A percentile compares a stretch with the other conserved stretches of the same genome.
These are phyloP conservation scores for Incumbomyces delicatus DNA, from an alignment of 2,329 filamentous ascomycete species.

Conservation along the genomic window DNA sequence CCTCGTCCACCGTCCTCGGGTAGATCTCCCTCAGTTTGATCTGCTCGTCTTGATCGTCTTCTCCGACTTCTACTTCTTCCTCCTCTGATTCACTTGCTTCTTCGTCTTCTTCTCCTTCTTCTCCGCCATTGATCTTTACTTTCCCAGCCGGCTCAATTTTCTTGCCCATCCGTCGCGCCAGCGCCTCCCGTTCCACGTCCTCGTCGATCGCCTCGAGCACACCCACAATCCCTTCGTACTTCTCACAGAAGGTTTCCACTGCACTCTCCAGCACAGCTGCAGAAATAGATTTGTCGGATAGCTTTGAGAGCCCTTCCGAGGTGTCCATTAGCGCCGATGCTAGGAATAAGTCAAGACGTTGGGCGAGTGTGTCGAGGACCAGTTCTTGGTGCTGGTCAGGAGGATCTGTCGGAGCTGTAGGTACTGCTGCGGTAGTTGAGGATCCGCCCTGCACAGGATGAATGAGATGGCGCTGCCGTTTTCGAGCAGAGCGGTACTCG, in stretches of 20 bases:
- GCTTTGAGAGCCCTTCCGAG: slow-evolving; percentile 63
- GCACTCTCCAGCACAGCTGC: slow-evolving; percentile 72
- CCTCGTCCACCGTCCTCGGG: slow-evolving; percentile 55
- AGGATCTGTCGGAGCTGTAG: slow-evolving; percentile 7
- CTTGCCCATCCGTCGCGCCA: slow-evolving; percentile 7
- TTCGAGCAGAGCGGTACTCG: slow-evolving; percentile 5
- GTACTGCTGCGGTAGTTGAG: too few relatives aligned
- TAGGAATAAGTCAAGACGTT: slow-evolving; percentile 77
- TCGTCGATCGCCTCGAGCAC: slow-evolving; percentile 53
- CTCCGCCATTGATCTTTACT: slow-evolving; percentile 25
- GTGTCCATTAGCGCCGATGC: slow-evolving; percentile 91
- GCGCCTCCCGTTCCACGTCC: slow-evolving; percentile 22
- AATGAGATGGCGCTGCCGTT: not conserved
- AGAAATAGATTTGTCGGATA: slow-evolving; percentile 63
- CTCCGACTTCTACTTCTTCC: not conserved
- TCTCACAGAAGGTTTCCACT: slow-evolving; percentile 70
- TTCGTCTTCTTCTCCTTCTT: slow-evolving; percentile 27
- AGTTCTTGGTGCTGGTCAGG: slow-evolving; percentile 12
- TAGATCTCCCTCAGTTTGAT: slow-evolving; percentile 46
- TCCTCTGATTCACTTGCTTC: slow-evolving; percentile 19
- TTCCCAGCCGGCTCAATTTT: not conserved
- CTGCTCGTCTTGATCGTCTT: not conserved
- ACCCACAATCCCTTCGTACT: slow-evolving; percentile 65
- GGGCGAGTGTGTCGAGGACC: slow-evolving; percentile 42
- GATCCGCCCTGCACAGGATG: not conserved